Evolutionary conservation across 805 yeast genomes (phyloP), one percentile per base, ranked within the genome.

Genomic region (Starmerella tilneyi): DNA sequence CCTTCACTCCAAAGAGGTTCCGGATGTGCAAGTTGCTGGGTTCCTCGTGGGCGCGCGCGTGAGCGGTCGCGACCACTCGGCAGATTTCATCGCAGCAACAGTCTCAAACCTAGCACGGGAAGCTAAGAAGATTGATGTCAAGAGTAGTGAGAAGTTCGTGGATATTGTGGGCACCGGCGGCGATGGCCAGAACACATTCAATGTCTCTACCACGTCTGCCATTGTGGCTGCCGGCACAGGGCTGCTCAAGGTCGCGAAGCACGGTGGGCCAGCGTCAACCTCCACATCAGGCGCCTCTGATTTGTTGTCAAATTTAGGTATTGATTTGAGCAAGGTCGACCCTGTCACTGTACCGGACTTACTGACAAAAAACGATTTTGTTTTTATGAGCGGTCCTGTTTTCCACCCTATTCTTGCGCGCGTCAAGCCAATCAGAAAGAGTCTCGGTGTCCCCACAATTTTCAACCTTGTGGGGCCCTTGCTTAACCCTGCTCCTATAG

Each of bases 141-240:
- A 50, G 4, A 33, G 50, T 15, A 43, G 45, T 26, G 47, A 65
- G 1, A 81, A 81, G 0, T 81, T 73, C 54, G 70, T 81, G 5
- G 99, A 92, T 62, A 84, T 92, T 24, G 99, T 92, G 5, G 99
- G 99, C 1, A 92, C 99, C 0, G 99, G 99, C 22, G 99, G 99
- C 13, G 99, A 92, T 60, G 96, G 96, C 2, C 95, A 92, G 59
- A 81, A 92, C 60, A 92, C 99, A 0, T 92, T 92, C 67, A 92
- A 92, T 56, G 98, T 92, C 2, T 81, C 94, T 13, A 92, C 98
- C 0, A 84, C 96, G 2, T 71, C 96, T 1, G 96, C 96, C 1
- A 85, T 92, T 39, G 86, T 92, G 2, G 92, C 86, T 0, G 84
- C 97, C 0, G 99, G 98, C 7, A 81, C 85, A 70, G 41, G 43